phyloP scores from a whole-genome alignment of 2,329 filamentous ascomycete genomes.

The Pseudogymnoascus verrucosus region DNA sequence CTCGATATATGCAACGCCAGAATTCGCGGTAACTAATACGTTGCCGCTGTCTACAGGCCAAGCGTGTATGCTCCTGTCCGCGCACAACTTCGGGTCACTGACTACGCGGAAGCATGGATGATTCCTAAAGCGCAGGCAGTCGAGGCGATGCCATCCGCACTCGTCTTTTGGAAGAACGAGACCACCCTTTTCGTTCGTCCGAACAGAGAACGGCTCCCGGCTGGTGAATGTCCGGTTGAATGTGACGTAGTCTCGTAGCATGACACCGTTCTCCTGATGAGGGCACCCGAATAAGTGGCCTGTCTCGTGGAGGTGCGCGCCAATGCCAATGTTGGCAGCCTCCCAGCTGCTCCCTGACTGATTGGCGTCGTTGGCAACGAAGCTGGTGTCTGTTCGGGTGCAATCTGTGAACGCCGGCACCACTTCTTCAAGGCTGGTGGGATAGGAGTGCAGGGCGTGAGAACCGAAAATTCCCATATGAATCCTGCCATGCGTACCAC shows the following conservation, averaged over 20 bases:
- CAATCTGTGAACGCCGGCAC: constrained; percentile 84
- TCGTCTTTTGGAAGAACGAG: constrained; percentile 71
- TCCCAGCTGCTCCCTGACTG: constrained; percentile 92
- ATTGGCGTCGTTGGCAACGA: constrained; percentile 77
- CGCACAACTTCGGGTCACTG: constrained; percentile 55
- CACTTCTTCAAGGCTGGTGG: constrained; percentile 80
- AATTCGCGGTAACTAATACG: constrained; percentile 67
- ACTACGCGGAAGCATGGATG: constrained; percentile 87
- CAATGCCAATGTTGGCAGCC: constrained; percentile 87
- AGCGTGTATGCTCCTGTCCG: constrained; percentile 73
- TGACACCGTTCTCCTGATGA: constrained; percentile 83
- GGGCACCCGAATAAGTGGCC: constrained; percentile 87
- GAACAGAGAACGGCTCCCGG: constrained; percentile 77
- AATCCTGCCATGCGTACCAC: constrained; percentile 60
- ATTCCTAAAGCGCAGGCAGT: constrained; percentile 78
- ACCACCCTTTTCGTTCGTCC: constrained; percentile 76
- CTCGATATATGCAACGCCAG: constrained; percentile 80
- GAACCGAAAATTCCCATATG: constrained; percentile 88
- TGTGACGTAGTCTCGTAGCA: constrained; percentile 80
- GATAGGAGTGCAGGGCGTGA: constrained; percentile 86
- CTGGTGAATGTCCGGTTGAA: constrained; percentile 77
- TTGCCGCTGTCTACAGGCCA: constrained; percentile 76
- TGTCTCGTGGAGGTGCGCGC: constrained; percentile 83
- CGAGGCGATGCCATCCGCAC: constrained; percentile 84
- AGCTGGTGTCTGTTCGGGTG: constrained; percentile 73